A percentile compares a stretch with the other conserved stretches of the same genome.
Conservation (phyloP, 768 basidiomycete species). For the Mycena albidolilacea region DNA sequence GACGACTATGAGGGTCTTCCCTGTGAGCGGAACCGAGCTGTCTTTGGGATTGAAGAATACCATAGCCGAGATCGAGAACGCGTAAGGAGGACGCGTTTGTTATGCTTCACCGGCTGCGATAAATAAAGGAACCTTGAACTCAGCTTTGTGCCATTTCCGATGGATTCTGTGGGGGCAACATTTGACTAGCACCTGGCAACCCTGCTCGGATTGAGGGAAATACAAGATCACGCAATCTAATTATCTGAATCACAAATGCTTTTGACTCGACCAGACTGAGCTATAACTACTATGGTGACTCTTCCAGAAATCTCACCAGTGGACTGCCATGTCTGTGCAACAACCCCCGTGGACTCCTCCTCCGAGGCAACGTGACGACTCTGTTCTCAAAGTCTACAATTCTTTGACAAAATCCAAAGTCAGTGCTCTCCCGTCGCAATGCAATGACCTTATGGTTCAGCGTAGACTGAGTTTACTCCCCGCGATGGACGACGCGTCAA, state of each 20-base stretch:
- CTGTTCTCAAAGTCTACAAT: conserved; percentile 89
- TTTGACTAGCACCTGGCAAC: too few species aligned
- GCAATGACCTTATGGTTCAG: conserved; percentile 27
- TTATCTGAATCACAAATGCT: conserved; percentile 19
- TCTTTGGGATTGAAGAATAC: conserved; percentile 53
- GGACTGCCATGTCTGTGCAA: conserved; percentile 67
- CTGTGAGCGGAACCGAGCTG: conserved; percentile 45
- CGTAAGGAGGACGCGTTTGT: background rate
- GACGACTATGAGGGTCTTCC: conserved; percentile 63
- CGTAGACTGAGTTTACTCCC: conserved; percentile 84
- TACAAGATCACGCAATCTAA: too few species aligned
- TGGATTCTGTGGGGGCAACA: too few species aligned
- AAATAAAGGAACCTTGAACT: background rate
- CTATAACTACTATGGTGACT: conserved; percentile 18
- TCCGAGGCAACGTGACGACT: conserved; percentile 63
- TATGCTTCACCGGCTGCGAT: background rate
- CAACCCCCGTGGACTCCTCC: conserved; percentile 75
- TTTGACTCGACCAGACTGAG: conserved; percentile 33
- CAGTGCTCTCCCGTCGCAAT: conserved; percentile 41
- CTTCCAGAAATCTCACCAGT: conserved; percentile 20
- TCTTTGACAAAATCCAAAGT: conserved; percentile 95
- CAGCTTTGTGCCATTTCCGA: too few species aligned
- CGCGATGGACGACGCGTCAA: conserved; percentile 82
- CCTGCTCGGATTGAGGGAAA: too few species aligned
- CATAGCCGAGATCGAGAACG: conserved; percentile 38